A percentile compares a stretch with the other conserved stretches of the same genome.
These are phyloP conservation scores for Sclerotiophoma versabilis DNA, from an alignment of 2,329 filamentous ascomycete genomes.

Conservation along the genomic window DNA sequence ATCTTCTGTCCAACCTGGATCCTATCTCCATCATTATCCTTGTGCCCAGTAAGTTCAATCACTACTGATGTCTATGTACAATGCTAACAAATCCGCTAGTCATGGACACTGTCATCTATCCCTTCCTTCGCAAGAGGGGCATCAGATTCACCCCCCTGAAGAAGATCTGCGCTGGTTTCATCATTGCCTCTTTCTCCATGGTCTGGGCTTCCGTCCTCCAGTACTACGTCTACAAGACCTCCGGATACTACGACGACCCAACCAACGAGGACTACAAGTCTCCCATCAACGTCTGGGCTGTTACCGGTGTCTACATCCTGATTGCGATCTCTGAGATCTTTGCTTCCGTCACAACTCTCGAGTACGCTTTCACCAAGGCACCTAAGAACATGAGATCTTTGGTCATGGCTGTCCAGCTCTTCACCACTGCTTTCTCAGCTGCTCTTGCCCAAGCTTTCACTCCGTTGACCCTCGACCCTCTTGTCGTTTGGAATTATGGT, in stretches of 20 bases:
- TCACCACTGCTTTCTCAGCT: constrained; percentile 46
- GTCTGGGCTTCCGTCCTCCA: constrained; percentile 65
- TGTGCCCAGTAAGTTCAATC: constrained; percentile 59
- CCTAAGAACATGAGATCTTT: constrained; percentile 66
- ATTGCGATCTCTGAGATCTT: constrained; percentile 68
- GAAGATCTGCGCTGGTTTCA: constrained; percentile 75
- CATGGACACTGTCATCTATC: constrained; percentile 72
- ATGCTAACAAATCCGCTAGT: constrained; percentile 53
- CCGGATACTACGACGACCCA: constrained; percentile 54
- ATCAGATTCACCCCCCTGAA: constrained; percentile 78
- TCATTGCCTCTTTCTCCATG: constrained; percentile 68
- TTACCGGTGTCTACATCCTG: constrained; percentile 60
- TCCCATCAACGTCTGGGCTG: constrained; percentile 62
- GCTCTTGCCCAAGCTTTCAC: constrained; percentile 41
- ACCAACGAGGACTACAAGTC: constrained; percentile 47
- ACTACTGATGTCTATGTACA: constrained; percentile 69
- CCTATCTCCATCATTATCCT: constrained; percentile 77
- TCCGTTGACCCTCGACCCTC: constrained; percentile 37
- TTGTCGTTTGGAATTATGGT: constrained; percentile 47
- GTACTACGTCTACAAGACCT: constrained; percentile 64
- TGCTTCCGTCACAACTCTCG: constrained; percentile 71
- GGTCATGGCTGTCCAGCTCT: constrained; percentile 47
- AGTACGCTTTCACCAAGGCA: constrained; percentile 78
- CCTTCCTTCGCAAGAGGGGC: constrained; percentile 66
- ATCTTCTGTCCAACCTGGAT: constrained; percentile 78